Base-by-base conservation (phyloP, 2,329 filamentous ascomycete genomes). In the Aspergillus niger region DNA sequence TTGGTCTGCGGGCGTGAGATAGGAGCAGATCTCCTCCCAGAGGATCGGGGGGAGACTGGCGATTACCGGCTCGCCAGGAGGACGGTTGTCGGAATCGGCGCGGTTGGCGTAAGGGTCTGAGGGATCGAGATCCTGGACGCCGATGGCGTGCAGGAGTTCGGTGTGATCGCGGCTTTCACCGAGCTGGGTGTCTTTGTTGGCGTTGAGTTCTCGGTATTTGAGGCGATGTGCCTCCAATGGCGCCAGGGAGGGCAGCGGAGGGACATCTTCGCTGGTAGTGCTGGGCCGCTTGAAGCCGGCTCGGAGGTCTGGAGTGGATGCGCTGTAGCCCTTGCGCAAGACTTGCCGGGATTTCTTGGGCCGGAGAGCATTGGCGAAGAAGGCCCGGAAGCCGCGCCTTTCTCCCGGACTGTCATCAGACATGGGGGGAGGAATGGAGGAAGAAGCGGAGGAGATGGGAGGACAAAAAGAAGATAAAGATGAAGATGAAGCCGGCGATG, bases 21-120 rank as follows among this genome's bases (percentile, higher is more conserved):
- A 76, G 8, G 66, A 69, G 11, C 77, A 71, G 41, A 85, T 77
- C 3, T 62, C 62, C 7, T 70, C 67, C 84, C 84, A 86, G 3
- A 85, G 61, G 3, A 72, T 68, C 1, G 73, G 63, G 3, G 82
- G 71, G 13, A 86, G 69, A 44, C 76, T 80, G 1, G 77, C 77
- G 36, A 86, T 75, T 15, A 79, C 69, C 6, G 65, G 65, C 56
- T 85, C 81, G 7, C 67, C 77, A 2, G 71, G 74, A 3, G 70
- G 65, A 56, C 69, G 71, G 60, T 58, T 63, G 49, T 65, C 71
- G 57, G 67, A 55, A 7, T 67, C 47, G 10, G 56, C 22, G 15
- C 66, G 55, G 10, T 55, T 22, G 39, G 36, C 60, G 38, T 62
- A 54, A 7, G 60, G 58, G 26, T 62, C 63, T 49, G 61, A 64